Percentiles rank a stretch among this genome's conserved stretches.
These are phyloP conservation scores for Colletotrichum tanaceti DNA, from an alignment of 2,329 filamentous ascomycete genomes.

Conservation along the genomic window DNA sequence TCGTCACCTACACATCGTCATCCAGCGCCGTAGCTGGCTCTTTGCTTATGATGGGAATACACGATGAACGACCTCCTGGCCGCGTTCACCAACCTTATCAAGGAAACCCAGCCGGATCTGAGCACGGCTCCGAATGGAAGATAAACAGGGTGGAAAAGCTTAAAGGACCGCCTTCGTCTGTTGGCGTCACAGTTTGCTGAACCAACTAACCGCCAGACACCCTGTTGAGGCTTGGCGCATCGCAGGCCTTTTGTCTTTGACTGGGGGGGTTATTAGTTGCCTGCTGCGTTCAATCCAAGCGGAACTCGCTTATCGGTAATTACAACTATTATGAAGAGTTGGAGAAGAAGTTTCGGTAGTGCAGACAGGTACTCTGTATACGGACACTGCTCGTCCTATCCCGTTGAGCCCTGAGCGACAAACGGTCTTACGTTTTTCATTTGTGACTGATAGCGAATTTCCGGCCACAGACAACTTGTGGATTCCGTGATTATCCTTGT, in stretches of 20 bases:
- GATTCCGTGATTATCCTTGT: slow-evolving; percentile 4
- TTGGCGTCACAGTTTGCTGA: background rate
- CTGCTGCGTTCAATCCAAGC: no score
- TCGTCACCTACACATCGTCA: no score
- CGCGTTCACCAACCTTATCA: background rate
- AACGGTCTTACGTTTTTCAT: background rate
- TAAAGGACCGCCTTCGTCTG: background rate
- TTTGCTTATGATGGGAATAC: slow-evolving; percentile 1
- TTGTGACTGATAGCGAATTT: slow-evolving; percentile 21
- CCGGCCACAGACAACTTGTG: background rate
- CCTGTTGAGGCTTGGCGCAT: no score
- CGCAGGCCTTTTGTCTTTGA: no score
- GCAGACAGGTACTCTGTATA: no score
- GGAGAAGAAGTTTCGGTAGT: no score
- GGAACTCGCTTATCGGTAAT: no score
- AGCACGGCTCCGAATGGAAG: background rate
- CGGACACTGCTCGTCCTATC: no score
- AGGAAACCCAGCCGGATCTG: background rate
- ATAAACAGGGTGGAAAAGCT: slow-evolving; percentile 4
- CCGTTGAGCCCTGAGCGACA: background rate
- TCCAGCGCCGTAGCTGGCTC: background rate
- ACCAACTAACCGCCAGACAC: background rate
- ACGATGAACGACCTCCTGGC: slow-evolving; percentile 1
- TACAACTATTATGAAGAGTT: no score
- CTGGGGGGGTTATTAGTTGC: no score